Evolutionary conservation across 140 eudicot species (phyloP).

Genomic region (Senecio squalidus): DNA sequence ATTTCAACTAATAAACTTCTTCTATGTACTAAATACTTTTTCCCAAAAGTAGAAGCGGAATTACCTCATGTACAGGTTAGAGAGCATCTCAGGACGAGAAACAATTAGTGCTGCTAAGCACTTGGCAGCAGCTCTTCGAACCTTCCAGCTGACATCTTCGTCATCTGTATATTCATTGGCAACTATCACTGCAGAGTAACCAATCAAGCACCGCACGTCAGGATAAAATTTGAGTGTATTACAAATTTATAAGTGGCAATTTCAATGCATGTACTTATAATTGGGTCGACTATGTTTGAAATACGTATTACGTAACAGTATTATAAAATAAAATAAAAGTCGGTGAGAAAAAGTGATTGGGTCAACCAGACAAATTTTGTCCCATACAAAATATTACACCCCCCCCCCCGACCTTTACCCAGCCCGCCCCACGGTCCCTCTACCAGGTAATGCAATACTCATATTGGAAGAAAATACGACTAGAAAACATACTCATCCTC

Average conservation of each 20-base stretch:
- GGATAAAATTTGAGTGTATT: neutral
- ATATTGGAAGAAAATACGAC: neutral
- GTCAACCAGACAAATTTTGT: no score
- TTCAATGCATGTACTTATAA: no score
- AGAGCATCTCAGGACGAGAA: constrained; percentile 96
- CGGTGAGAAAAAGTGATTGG: no score
- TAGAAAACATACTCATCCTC: constrained; percentile 79
- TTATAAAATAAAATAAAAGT: no score
- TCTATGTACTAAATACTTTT: constrained; percentile 5
- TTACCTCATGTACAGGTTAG: constrained; percentile 80
- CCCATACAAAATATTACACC: no score
- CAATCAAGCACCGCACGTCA: constrained; percentile 19
- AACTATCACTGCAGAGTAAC: constrained; percentile 72
- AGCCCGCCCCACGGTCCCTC: no score
- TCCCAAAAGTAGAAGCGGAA: constrained; percentile 6
- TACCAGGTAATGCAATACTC: no score
- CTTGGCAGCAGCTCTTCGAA: constrained; percentile 97
- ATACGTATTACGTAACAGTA: no score
- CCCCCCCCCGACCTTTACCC: no score
- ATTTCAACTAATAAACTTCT: neutral
- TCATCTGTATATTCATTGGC: constrained; percentile 96
- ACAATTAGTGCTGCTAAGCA: constrained; percentile 91
- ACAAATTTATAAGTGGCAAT: no score
- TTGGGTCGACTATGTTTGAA: no score
- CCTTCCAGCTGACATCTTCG: constrained; percentile 99